Evolutionary conservation across 495 filamentous ascomycete species (phyloP), one percentile per base, ranked within the genome.

Genomic region (Alectoria sarmentosa): DNA sequence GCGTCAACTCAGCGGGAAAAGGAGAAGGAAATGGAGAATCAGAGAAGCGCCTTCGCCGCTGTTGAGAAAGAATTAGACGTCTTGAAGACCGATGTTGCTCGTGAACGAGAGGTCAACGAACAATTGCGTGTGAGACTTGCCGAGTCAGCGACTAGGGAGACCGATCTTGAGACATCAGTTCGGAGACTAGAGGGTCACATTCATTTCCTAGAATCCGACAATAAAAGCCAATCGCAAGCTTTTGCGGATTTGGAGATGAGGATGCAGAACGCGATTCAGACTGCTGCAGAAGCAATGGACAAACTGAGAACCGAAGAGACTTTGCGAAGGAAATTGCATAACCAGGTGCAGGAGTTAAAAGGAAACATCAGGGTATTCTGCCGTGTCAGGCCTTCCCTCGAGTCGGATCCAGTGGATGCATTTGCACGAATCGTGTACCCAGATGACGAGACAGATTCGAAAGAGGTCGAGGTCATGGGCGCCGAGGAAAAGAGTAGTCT

Each of bases 361-460:
- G 94, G 94, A 62, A 99, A 99, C 69, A 99, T 99, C 68, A 89
- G 94, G 14, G 94, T 99, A 46, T 98, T 98, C 82, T 97, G 92
- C 73, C 86, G 94, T 70, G 92, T 97, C 38, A 89, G 95, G n/a
- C 94, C 95, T 4, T 79, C 88, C 0, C 79, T 94, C 5, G 71
- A 81, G 44, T 70, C 65, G 6, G 79, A 84, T 48, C 79, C 84
- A 26, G 77, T 76, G 1, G 84, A 88, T 4, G 80, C 81, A 30
- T 83, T 87, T 37, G 81, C 85, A 6, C 84, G 85, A 60, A 88
- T 98, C 62, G 80, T 78, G 8, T 96, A 89, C 63, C 91, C 95
- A 0, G 91, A 96, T 70, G 73, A 76, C 17, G 78, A 83, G 26
- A 87, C 85, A 41, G 92, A 96, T 38, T 85, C 87, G 42, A 88